These are phyloP conservation scores for Fraxinus sp. DNA, from an alignment of 305 asterid genomes.

Conservation along the genomic window DNA sequence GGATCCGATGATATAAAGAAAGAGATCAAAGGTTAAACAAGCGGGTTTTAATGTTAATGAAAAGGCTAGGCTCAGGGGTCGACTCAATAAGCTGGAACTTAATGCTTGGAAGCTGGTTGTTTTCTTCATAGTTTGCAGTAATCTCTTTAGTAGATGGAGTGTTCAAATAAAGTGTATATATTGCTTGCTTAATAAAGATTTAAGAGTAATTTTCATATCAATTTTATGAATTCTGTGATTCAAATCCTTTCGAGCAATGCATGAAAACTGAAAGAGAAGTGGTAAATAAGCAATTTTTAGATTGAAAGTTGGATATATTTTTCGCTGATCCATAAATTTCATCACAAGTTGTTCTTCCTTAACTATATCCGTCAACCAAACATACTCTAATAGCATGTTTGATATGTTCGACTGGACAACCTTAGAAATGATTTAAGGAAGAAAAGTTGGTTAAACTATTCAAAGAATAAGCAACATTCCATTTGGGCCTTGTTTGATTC, in stretches of 20 bases:
- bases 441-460: too few species aligned
- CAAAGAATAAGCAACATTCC: too few species aligned
- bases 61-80: not conserved
- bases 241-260: not conserved
- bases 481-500: too few species aligned
- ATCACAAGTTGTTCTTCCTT: too few species aligned
- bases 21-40: not conserved
- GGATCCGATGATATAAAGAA: not conserved
- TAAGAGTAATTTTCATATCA: not conserved
- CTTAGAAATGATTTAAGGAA: too few species aligned
- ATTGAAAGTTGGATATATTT: too few species aligned
- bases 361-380: not conserved
- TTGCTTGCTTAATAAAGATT: constrained; percentile 5
- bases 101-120: constrained; percentile 5
- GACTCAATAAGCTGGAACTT: not conserved
- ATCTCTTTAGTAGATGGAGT: not conserved
- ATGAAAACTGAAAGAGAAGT: not conserved
- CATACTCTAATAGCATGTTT: not conserved
- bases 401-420: not conserved
- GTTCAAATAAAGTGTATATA: not conserved
- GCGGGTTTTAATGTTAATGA: not conserved
- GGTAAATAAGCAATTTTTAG: not conserved
- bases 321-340: too few species aligned
- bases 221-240: not conserved
- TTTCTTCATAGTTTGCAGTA: not conserved